A percentile compares a stretch with the other conserved stretches of the same genome.
Evolutionary conservation across 345 rosid genomes (phyloP).

Genomic region (Ceriops tagal): DNA sequence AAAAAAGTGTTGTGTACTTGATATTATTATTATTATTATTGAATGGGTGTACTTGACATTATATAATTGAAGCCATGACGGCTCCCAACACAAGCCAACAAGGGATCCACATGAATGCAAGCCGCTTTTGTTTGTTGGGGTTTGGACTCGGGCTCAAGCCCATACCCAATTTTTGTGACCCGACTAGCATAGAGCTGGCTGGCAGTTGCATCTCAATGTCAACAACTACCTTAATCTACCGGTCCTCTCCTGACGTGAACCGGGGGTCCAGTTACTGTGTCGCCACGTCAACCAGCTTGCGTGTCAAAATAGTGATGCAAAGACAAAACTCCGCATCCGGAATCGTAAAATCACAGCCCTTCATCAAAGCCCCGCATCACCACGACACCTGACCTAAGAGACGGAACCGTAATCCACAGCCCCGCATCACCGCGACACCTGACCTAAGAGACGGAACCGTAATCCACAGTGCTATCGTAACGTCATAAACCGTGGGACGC

Average conservation of each 20-base stretch:
- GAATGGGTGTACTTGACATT: too few relatives aligned
- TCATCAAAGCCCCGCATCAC: not conserved
- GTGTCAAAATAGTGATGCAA: not conserved
- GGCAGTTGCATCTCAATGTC: not conserved
- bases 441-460: not conserved
- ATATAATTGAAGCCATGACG: too few relatives aligned
- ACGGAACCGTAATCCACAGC: not conserved
- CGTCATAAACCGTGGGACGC: not conserved
- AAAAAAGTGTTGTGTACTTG: too few relatives aligned
- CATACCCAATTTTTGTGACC: too few relatives aligned
- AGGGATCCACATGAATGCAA: too few relatives aligned
- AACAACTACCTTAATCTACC: constrained; percentile 1
- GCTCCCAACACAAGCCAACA: too few relatives aligned
- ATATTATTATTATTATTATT: too few relatives aligned
- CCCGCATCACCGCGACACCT: not conserved
- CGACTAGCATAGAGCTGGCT: not conserved
- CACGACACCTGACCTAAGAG: not conserved
- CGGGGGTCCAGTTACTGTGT: not conserved
- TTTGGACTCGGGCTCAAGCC: too few relatives aligned
- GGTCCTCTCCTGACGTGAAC: constrained; percentile 4
- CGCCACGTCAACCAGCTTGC: not conserved
- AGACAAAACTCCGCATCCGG: not conserved
- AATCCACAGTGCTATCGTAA: not conserved
- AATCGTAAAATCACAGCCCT: not conserved
- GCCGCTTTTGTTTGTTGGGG: too few relatives aligned